phyloP scores from a whole-genome alignment of 495 filamentous ascomycete genomes.

The Cercophora newfieldiana region DNA sequence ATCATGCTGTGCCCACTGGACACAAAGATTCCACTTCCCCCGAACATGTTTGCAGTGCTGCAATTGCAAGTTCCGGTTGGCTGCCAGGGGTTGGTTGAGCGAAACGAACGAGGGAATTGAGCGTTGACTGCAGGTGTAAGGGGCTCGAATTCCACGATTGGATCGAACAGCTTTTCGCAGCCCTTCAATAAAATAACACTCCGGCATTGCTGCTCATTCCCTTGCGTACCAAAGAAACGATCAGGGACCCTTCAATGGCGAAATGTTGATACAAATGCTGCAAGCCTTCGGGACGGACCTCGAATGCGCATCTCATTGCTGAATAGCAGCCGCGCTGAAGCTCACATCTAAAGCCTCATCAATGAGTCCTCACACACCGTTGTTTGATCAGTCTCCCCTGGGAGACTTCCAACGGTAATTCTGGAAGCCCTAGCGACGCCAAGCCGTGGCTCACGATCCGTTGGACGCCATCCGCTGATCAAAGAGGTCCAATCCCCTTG shows the following conservation, averaged over 20 bases:
- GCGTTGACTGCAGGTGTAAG: neutral
- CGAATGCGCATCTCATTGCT: neutral
- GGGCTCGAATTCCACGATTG: neutral
- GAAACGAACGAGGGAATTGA: neutral
- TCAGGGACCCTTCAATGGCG: too few relatives aligned
- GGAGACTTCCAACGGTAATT: constrained; percentile 14
- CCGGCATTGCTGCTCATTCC: neutral
- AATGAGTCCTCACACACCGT: neutral
- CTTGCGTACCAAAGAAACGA: neutral
- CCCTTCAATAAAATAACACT: neutral
- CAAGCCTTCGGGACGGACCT: neutral
- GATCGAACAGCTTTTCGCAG: neutral
- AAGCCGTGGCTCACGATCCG: neutral
- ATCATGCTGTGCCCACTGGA: neutral
- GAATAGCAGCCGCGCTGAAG: neutral
- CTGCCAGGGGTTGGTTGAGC: neutral
- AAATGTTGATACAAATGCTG: neutral
- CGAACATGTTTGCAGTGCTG: neutral
- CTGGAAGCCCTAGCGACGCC: constrained; percentile 11
- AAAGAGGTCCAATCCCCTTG: constrained; percentile 6
- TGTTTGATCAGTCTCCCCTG: neutral
- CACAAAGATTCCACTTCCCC: neutral
- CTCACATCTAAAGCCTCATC: neutral
- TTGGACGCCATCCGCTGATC: constrained; percentile 6
- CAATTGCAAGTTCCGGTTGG: neutral